phyloP scores from a whole-genome alignment of 441 rosid genomes.

The Oxalis stricta region DNA sequence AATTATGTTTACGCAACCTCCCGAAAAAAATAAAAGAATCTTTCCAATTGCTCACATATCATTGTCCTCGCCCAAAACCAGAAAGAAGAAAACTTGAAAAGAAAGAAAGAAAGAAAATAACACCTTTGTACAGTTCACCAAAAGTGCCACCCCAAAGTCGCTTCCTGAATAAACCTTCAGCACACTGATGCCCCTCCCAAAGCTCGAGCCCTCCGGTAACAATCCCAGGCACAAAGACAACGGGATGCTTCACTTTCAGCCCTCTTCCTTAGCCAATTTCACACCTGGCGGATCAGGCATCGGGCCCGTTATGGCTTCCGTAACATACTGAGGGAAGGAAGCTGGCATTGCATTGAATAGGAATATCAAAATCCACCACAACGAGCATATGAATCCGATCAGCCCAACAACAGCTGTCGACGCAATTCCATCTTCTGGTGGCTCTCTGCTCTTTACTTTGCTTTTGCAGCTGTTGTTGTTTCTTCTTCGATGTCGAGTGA shows the following conservation, averaged over 20 bases:
- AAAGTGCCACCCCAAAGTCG: slow-evolving; percentile 41
- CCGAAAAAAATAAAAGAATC: too few species aligned
- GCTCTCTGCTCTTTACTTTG: too few species aligned
- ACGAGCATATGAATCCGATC: slow-evolving; percentile 23
- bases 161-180: slow-evolving; percentile 28
- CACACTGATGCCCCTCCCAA: slow-evolving; percentile 29
- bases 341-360: slow-evolving; percentile 32
- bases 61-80: neutral
- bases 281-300: slow-evolving; percentile 36
- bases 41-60: too few species aligned
- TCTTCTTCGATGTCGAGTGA: neutral
- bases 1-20: too few species aligned
- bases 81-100: neutral
- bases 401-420: slow-evolving; percentile 36
- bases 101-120: neutral
- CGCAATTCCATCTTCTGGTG: slow-evolving; percentile 17
- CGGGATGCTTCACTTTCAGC: slow-evolving; percentile 25
- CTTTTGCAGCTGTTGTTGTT: neutral
- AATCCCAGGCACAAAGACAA: slow-evolving; percentile 29
- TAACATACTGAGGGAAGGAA: slow-evolving; percentile 30
- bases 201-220: slow-evolving; percentile 34
- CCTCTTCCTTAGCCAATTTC: slow-evolving; percentile 35
- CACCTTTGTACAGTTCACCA: slow-evolving; percentile 39
- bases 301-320: slow-evolving; percentile 37
- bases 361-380: slow-evolving; percentile 33